Evolutionary conservation across 495 filamentous ascomycete genomes (phyloP).

Genomic region (Annulohypoxylon maeteangense): DNA sequence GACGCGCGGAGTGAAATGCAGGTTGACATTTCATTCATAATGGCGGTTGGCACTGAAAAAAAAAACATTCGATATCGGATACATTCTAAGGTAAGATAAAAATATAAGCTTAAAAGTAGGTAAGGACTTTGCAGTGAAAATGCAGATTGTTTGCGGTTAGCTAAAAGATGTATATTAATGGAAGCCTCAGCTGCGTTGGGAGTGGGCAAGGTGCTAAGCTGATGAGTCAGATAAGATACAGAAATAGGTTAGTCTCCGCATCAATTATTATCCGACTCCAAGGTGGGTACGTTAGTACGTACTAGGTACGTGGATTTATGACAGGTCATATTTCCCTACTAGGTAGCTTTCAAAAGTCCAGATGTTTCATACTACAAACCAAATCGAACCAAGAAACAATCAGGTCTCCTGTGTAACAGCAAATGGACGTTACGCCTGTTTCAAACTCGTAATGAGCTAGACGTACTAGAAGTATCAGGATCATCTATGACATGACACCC

Average conservation of each 20-base stretch:
- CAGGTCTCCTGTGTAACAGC: not conserved
- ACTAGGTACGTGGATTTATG: no score
- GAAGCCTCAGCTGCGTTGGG: not conserved
- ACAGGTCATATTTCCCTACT: no score
- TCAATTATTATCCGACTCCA: not conserved
- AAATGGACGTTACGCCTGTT: not conserved
- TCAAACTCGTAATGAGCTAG: not conserved
- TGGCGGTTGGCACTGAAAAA: not conserved
- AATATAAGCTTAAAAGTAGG: not conserved
- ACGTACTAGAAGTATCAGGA: not conserved
- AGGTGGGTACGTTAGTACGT: not conserved
- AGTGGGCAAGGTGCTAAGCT: not conserved
- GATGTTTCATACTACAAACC: not conserved
- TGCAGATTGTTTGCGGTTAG: not conserved
- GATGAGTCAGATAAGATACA: not conserved
- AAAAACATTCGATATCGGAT: not conserved
- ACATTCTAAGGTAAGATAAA: not conserved
- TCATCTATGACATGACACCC: not conserved
- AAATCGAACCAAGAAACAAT: not conserved
- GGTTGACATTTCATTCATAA: not conserved
- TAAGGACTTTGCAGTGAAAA: not conserved
- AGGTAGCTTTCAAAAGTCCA: not conserved
- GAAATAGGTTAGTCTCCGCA: not conserved
- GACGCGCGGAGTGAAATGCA: not conserved
- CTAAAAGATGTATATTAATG: not conserved